Evolutionary conservation across 169 alveolate genomes (phyloP).

Genomic region (Plasmodium malariae): DNA sequence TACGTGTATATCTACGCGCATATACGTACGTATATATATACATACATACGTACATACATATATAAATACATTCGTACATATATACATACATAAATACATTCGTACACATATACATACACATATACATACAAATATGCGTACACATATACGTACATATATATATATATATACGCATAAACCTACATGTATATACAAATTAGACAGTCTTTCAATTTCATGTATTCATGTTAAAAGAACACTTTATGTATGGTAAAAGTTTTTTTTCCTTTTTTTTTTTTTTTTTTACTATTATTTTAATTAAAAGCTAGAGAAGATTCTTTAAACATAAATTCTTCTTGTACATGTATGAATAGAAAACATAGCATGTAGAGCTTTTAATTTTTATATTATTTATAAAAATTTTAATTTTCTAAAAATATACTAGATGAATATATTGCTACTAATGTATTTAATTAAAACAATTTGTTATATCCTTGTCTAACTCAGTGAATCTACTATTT

Average conservation of each 20-base stretch:
- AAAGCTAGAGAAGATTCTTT: not conserved
- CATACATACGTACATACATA: not conserved
- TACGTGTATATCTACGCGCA: no score
- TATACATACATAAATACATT: conserved; percentile 3
- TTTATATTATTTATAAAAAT: conserved; percentile 21
- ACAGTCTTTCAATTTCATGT: not conserved
- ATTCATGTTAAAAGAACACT: not conserved
- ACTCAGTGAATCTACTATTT: not conserved
- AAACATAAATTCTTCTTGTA: not conserved
- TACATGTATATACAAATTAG: not conserved
- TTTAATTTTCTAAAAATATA: conserved; percentile 1
- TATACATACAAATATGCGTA: not conserved
- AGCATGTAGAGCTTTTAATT: not conserved
- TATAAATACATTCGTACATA: not conserved
- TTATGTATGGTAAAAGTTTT: not conserved
- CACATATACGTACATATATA: not conserved
- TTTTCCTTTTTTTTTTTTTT: not conserved
- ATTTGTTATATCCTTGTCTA: not conserved
- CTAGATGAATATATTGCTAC: not conserved
- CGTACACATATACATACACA: not conserved
- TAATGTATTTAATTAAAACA: not conserved
- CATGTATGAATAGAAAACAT: not conserved
- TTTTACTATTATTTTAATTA: no score
- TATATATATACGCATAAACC: not conserved
- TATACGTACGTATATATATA: not conserved